These are phyloP conservation scores for Thecaphora frezii DNA, from an alignment of 1,284 basidiomycete genomes.

Conservation along the genomic window DNA sequence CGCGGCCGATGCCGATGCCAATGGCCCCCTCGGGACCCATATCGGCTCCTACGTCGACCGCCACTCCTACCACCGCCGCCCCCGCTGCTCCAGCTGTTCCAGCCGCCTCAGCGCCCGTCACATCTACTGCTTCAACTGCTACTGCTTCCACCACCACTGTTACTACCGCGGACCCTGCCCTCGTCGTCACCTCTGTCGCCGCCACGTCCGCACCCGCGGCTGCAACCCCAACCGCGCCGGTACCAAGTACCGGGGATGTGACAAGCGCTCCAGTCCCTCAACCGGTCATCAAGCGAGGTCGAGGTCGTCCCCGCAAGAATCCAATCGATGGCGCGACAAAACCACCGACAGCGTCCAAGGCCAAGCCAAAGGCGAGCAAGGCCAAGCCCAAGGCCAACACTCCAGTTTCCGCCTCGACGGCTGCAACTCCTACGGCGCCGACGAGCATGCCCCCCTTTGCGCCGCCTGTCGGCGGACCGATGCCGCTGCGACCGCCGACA, in stretches of 20 bases:
- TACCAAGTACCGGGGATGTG: conserved; percentile 18
- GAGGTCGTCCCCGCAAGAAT: conserved; percentile 38
- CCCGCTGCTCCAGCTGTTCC: conserved; percentile 5
- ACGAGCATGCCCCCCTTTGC: too few relatives aligned
- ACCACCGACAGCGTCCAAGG: conserved; percentile 14
- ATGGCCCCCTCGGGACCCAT: too few relatives aligned
- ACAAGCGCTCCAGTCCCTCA: conserved; percentile 18
- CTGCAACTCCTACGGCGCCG: too few relatives aligned
- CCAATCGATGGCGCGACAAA: conserved; percentile 25
- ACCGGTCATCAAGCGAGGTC: conserved; percentile 12
- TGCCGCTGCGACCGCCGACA: too few relatives aligned
- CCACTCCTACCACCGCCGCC: background rate
- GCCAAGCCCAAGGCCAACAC: background rate
- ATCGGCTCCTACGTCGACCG: background rate
- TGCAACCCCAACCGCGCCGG: conserved; percentile 6
- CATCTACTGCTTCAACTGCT: too few relatives aligned
- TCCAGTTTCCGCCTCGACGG: too few relatives aligned
- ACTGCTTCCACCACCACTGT: background rate
- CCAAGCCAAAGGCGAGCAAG: background rate
- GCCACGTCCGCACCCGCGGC: background rate
- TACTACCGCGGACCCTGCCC: background rate
- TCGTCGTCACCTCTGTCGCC: background rate
- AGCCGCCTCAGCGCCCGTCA: too few relatives aligned
- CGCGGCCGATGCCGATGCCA: too few relatives aligned
- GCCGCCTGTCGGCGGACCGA: too few relatives aligned